A percentile compares a stretch with the other conserved stretches of the same genome.
Evolutionary conservation across 495 filamentous ascomycete genomes (phyloP).

Genomic region (Chlorociboria aeruginascens): DNA sequence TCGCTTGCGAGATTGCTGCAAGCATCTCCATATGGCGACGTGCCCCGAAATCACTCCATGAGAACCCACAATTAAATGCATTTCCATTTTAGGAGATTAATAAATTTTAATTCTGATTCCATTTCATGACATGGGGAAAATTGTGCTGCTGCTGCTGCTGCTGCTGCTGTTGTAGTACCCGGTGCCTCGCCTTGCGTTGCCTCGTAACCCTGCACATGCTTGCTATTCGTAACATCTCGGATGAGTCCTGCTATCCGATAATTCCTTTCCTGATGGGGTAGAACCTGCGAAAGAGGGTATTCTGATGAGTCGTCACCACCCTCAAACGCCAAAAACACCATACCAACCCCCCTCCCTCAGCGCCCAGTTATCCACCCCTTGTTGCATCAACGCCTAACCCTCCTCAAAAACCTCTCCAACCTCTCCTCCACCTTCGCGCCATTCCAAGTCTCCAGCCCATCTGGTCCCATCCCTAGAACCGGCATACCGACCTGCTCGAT

Average conservation of each 20-base stretch:
- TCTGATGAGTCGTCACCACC: not conserved
- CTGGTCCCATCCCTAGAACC: constrained; percentile 32
- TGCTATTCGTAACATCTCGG: not conserved
- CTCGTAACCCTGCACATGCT: not conserved
- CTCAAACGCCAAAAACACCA: not conserved
- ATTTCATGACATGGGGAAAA: too few relatives aligned
- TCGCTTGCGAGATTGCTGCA: too few relatives aligned
- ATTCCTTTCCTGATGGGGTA: not conserved
- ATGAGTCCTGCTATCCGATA: not conserved
- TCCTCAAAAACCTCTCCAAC: constrained; percentile 36
- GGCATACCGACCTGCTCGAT: constrained; percentile 92
- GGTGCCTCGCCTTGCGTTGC: not conserved
- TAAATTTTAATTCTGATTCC: too few relatives aligned
- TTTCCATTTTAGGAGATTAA: too few relatives aligned
- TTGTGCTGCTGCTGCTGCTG: too few relatives aligned
- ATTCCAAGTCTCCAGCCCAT: constrained; percentile 70
- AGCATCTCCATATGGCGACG: too few relatives aligned
- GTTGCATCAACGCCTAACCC: constrained; percentile 1
- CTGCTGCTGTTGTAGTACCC: too few relatives aligned
- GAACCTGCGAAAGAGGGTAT: not conserved
- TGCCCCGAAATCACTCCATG: too few relatives aligned
- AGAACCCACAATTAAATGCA: too few relatives aligned
- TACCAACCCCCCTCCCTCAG: not conserved
- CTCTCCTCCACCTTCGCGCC: constrained; percentile 41
- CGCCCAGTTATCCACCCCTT: not conserved